These are phyloP conservation scores for Eucalyptus dawsonii DNA, from an alignment of 345 rosid species.

Conservation along the genomic window DNA sequence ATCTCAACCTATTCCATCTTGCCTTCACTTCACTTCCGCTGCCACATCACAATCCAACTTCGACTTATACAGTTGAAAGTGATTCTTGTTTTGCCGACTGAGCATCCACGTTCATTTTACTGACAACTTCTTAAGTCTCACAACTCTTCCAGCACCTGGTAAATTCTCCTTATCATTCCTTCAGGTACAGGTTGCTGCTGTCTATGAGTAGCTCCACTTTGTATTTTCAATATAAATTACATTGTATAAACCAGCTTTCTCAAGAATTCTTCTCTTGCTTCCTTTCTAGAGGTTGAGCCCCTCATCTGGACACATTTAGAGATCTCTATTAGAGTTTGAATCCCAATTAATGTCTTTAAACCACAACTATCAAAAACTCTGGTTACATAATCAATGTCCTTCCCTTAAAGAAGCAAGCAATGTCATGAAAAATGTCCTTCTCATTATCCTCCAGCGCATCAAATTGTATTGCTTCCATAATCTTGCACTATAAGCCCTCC, in stretches of 20 bases:
- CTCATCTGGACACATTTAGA: not conserved
- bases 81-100: not conserved
- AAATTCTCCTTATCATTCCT: not conserved
- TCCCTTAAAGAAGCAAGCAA: too few relatives aligned
- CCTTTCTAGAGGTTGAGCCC: not conserved
- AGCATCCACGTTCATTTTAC: not conserved
- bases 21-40: not conserved
- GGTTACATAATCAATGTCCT: too few relatives aligned
- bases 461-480: not conserved
- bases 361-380: too few relatives aligned
- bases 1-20: not conserved
- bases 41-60: not conserved
- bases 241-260: not conserved
- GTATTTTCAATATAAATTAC: not conserved
- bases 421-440: too few relatives aligned
- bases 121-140: not conserved
- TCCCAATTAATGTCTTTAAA: too few relatives aligned
- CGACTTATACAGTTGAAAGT: not conserved
- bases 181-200: not conserved
- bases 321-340: not conserved
- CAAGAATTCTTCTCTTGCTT: not conserved
- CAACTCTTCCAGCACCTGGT: not conserved
- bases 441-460: too few relatives aligned
- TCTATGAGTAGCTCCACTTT: not conserved
- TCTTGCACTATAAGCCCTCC: constrained; percentile 3